These are phyloP conservation scores for Strobilomyces echinocephalus DNA, from an alignment of 768 basidiomycete genomes.

Conservation along the genomic window DNA sequence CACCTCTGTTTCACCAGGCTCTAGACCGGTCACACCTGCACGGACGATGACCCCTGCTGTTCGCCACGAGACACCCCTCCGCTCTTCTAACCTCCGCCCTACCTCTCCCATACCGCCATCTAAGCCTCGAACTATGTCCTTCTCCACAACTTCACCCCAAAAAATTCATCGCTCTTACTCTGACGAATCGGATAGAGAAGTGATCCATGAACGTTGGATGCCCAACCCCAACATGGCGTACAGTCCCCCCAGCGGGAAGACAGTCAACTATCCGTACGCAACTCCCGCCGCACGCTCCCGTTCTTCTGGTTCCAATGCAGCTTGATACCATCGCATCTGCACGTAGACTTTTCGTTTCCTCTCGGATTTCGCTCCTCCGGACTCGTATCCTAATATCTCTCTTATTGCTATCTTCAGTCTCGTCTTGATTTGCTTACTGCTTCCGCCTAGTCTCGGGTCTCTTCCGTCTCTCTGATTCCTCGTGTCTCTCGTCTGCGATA, in stretches of 20 bases:
- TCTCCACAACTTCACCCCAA: conserved; percentile 44
- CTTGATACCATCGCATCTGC: conserved; percentile 23
- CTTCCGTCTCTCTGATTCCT: conserved; percentile 4
- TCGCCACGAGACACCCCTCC: conserved; percentile 29
- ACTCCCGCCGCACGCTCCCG: conserved; percentile 24
- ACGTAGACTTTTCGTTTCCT: conserved; percentile 22
- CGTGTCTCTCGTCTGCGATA: conserved; percentile 12
- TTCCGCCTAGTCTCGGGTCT: conserved; percentile 18
- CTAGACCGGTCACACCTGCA: conserved; percentile 33
- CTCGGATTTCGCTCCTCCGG: conserved; percentile 24
- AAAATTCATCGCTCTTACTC: conserved; percentile 59
- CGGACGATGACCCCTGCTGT: conserved; percentile 26
- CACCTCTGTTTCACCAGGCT: conserved; percentile 40
- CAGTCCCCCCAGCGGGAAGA: conserved; percentile 34
- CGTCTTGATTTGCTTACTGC: conserved; percentile 17
- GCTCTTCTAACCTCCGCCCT: conserved; percentile 26
- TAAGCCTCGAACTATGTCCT: conserved; percentile 48
- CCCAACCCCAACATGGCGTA: conserved; percentile 40
- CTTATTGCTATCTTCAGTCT: conserved; percentile 34
- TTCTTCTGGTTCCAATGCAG: conserved; percentile 34
- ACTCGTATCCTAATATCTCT: conserved; percentile 31
- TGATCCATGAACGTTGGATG: conserved; percentile 63
- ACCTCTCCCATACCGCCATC: conserved; percentile 32
- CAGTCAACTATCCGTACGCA: conserved; percentile 25
- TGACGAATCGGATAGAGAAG: conserved; percentile 56